Conservation (phyloP, 2,329 filamentous ascomycete genomes). For the Tolypocladium guangdongense region DNA sequence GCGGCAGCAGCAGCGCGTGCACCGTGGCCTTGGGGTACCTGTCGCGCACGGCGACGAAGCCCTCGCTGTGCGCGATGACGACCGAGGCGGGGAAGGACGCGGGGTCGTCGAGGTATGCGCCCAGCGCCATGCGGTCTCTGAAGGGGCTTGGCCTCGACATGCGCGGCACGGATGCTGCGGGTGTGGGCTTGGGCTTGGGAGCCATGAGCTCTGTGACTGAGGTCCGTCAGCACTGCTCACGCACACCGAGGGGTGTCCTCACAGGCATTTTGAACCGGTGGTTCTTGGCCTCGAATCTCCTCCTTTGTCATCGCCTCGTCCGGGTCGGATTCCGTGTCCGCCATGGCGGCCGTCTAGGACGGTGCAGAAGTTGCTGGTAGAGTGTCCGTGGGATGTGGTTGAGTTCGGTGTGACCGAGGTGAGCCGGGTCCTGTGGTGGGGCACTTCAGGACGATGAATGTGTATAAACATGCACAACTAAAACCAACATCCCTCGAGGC, state of each 20-base stretch:
- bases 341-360: neutral
- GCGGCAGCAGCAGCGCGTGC: slow-evolving; percentile 81
- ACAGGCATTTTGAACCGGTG: slow-evolving; percentile 31
- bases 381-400: neutral
- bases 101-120: slow-evolving; percentile 55
- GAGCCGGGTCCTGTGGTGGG: neutral
- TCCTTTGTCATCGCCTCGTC: slow-evolving; percentile 32
- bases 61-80: slow-evolving; percentile 55
- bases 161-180: slow-evolving; percentile 6
- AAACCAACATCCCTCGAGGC: neutral
- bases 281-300: slow-evolving; percentile 21
- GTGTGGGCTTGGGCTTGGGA: slow-evolving; percentile 21
- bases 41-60: slow-evolving; percentile 71
- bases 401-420: neutral
- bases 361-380: neutral
- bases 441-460: too few relatives aligned
- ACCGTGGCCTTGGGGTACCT: slow-evolving; percentile 75
- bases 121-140: slow-evolving; percentile 49
- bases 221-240: neutral
- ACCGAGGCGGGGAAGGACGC: slow-evolving; percentile 46
- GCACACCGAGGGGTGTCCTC: slow-evolving; percentile 3
- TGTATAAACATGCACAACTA: too few relatives aligned
- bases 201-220: slow-evolving; percentile 27
- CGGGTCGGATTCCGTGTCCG: slow-evolving; percentile 10
- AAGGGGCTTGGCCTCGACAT: slow-evolving; percentile 21